Base-by-base conservation (phyloP, 208 protist species). In the Porcisia hertigi region DNA sequence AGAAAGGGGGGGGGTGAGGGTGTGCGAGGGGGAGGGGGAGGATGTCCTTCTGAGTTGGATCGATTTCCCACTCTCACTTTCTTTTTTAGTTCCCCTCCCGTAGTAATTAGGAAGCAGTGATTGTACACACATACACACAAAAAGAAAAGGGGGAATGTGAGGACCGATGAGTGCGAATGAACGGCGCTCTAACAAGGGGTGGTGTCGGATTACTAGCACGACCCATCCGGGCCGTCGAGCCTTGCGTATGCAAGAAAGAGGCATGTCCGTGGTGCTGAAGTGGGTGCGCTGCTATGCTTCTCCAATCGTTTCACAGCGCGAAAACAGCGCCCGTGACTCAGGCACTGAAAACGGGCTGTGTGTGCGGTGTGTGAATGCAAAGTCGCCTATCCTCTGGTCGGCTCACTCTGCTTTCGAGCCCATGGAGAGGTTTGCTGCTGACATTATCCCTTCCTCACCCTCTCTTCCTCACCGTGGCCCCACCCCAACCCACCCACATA, bases 91-190 rank as follows among this genome's bases (percentile, higher is more conserved):
- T 39, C 34, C 12, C 20, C 52, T 54, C 52, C 20, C 43, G 39
- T 67, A 30, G 63, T 67, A 49, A 43, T 67, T 67, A 67, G 63
- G 39, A 67, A 67, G 41, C 11, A 36, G 47, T 52, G 47, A 52
- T 45, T 7, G 36, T 14, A 30, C 47, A 20, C 45, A 41, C 66
- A 71, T 23, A 25, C 66, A 12, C 66, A n/a, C 47, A 69, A 2
- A 11, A 14, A 69, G 36, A 34, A 47, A 20, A n/a, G 63, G 18
- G 11, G 41, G 36, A 11, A 34, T 36, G 18, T n/a, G 63, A 52
- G 63, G 14, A 20, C 16, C 18, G 41, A 52, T 30, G 30, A 30
- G 30, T 30, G 30, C 7, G 41, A 49, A 25, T 18, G 23, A 8
- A 9, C 18, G 20, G 2, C 23, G 11, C 41, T 25, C 30, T 30